Evolutionary conservation across 495 filamentous ascomycete species (phyloP), one percentile per base, ranked within the genome.

Genomic region (Rostrohypoxylon terebratum): DNA sequence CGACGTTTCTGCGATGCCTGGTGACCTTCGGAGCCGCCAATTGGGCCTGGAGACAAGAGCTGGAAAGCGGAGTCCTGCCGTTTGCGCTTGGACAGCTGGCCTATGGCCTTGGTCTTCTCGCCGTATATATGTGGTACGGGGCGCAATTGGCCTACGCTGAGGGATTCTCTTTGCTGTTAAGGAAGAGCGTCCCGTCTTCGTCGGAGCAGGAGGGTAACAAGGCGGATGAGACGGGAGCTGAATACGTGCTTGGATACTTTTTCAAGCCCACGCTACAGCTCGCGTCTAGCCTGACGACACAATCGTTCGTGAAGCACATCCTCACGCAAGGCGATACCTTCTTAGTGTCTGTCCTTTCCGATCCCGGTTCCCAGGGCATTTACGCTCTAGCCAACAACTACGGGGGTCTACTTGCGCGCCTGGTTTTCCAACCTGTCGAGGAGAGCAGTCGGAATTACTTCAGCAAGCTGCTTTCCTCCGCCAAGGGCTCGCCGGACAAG

Each of bases 381-480:
- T 99, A 98, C 79, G 92, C 94, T 0, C 85, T 99, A 2, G 96
- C 95, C 31, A 90, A 92, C 57, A 98, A 98, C 76, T 99, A 99
- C 82, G 96, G 96, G 44, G 91, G 93, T 7, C 87, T 99, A 2
- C 79, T 96, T 57, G 96, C 96, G 2, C 90, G 96, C 11, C 88
- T 98, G 63, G 80, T 99, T 62, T 96, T 99, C 78, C 96, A 98
- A 74, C 96, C 96, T 9, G 88, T 98, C 72, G 96, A 99, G 76
- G 96, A 98, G 79, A 93, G 90, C 71, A 92, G 90, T 68, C 90
- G 96, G 21, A 93, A 90, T 70, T 87, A 97, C 66, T 98, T 98
- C 77, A 92, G 91, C 36, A 90, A 90, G 54, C 85, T 97, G 6
- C 83, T 89, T 71, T 89, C 75, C 69, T 75, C 77, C 3, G 44